Evolutionary conservation across 2,329 filamentous ascomycete genomes (phyloP), one percentile per base, ranked within the genome.

Genomic region (Stachybotrys chartarum): DNA sequence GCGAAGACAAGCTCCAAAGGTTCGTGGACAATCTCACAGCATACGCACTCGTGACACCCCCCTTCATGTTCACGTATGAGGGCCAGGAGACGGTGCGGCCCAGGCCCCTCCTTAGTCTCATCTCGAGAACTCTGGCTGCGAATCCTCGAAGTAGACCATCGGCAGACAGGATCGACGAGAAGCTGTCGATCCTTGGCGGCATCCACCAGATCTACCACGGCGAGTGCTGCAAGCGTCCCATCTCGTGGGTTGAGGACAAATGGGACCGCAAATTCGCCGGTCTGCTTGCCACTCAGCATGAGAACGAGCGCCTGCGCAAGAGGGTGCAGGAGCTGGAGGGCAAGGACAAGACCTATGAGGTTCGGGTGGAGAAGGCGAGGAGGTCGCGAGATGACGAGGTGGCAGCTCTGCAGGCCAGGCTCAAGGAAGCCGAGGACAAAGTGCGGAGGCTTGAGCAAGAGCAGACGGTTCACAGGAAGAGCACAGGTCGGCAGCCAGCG

Each of bases 201-300:
- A 66, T 78, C 30, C 72, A 76, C 45, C 76, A 79, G 54, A 70
- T 76, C 6, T 78, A 78, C 57, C 76, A 78, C 58, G 69, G 70
- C 12, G 61, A 64, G 18, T 78, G 75, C 60, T 79, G 77, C 61
- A 77, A 72, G 59, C 69, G 71, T 10, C 68, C 69, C 0, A 62
- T 69, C 16, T 66, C 68, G 3, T 70, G 68, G 64, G 63, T 72
- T 6, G 68, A 70, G 58, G 64, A 70, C 35, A 68, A 64, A 14
- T 71, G 69, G 63, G 74, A 77, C 60, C 66, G 62, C 56, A 70
- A 69, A 42, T 64, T 70, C 12, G 60, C 59, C 2, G 58, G 57
- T 1, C 58, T 67, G 5, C 59, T 58, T 5, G 64, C 61, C 16
- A 65, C 76, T 8, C 63, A 61, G 42, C 61, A 61, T 4, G 70